A percentile compares a stretch with the other conserved stretches of the same genome.
Evolutionary conservation across 306 rosid species (phyloP).

Genomic region (Coriaria nepalensis): DNA sequence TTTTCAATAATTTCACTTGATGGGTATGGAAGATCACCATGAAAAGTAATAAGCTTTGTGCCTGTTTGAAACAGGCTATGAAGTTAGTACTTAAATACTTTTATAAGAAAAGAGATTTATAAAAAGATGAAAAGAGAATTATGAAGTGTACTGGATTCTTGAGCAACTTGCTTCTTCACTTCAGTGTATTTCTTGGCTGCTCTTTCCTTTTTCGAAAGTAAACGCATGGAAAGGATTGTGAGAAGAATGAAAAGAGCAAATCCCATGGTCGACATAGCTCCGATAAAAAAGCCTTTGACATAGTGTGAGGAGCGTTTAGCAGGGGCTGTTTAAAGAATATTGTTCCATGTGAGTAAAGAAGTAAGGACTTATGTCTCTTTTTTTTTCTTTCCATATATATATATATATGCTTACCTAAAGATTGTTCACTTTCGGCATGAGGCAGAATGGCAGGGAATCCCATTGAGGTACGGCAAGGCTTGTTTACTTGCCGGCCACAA

Average conservation of each 20-base stretch:
- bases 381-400: too few relatives aligned
- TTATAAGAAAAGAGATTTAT: background rate
- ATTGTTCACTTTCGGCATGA: constrained; percentile 76
- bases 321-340: constrained; percentile 43
- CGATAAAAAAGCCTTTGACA: constrained; percentile 61
- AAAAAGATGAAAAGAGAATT: background rate
- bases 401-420: constrained; percentile 77
- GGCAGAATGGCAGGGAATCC: constrained; percentile 96
- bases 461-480: constrained; percentile 75
- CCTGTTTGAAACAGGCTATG: constrained; percentile 26
- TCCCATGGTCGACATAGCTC: constrained; percentile 47
- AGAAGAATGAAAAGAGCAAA: constrained; percentile 42
- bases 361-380: too few relatives aligned
- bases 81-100: constrained; percentile 1
- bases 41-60: constrained; percentile 83
- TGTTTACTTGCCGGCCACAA: constrained; percentile 82
- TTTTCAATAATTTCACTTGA: constrained; percentile 76
- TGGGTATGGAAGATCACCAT: constrained; percentile 81
- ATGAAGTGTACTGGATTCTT: constrained; percentile 43
- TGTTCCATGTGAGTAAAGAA: too few relatives aligned
- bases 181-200: constrained; percentile 49
- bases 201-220: constrained; percentile 63
- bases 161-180: constrained; percentile 64
- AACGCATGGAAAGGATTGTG: constrained; percentile 57
- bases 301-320: constrained; percentile 55